Base-by-base conservation (phyloP, 495 filamentous ascomycete genomes). In the Daldinia loculata region DNA sequence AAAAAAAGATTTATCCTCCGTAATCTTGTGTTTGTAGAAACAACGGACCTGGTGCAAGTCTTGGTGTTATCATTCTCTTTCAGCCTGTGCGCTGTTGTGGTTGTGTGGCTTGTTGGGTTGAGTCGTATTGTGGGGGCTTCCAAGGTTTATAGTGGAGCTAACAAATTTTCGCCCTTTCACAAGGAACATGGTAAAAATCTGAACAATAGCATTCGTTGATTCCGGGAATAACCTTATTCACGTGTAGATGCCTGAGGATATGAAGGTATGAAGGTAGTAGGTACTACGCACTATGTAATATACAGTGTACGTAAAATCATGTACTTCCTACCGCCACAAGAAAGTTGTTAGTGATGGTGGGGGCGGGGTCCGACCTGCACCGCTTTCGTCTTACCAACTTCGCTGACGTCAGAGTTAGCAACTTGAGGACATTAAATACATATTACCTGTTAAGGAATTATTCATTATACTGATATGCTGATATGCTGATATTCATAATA, bases 91-190 rank as follows among this genome's bases (percentile, higher is more conserved):
- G 7, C 29, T 34, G 8, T 9, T 32, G 7, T 32, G 30, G 26
- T 2, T 9, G 30, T 34, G 60, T 69, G 51, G 61, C 48, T 69
- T 6, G 52, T 50, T 48, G 26, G 26, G 22, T 15, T 50, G 19
- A 30, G 43, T 17, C 6, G 24, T 7, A n/a, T 26, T 11, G 56
- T 61, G 62, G 62, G 57, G 57, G 51, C 17, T 55, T n/a, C n/a
- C n/a, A n/a, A n/a, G n/a, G n/a, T n/a, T 4, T 38, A 34, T 30
- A 51, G 62, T 66, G 68, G 68, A 30, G 51, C 51, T 11, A 24
- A 8, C 55, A 71, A 66, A 71, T 56, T 66, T 71, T 66, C 30
- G 43, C 58, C 62, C 61, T 66, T 66, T 71, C 61, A 64, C 55
- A 69, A 56, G 55, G 61, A 59, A 41, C 36, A 70, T 52, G 24